Conservation (phyloP, 2,329 filamentous ascomycete species). For the Neopestalotiopsis clavispora region DNA sequence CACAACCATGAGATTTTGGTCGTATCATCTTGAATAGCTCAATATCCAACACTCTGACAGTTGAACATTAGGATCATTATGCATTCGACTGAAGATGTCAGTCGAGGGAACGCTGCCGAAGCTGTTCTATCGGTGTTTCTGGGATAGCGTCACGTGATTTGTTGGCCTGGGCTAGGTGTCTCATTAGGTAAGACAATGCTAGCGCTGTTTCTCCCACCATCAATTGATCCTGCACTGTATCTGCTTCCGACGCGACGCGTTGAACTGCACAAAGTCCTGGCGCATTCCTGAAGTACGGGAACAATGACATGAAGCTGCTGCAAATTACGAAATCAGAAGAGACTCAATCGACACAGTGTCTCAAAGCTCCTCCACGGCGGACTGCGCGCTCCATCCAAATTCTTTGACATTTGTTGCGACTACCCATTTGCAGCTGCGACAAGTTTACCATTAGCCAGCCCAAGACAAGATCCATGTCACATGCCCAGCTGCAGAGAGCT, state of each 20-base stretch:
- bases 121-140: not conserved
- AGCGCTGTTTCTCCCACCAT: not conserved
- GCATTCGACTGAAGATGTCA: not conserved
- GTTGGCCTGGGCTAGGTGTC: not conserved
- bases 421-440: slow-evolving; percentile 7
- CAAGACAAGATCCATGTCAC: slow-evolving; percentile 12
- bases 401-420: slow-evolving; percentile 11
- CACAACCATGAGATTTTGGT: not conserved
- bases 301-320: slow-evolving; percentile 4
- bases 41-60: no score
- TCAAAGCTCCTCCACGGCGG: not conserved
- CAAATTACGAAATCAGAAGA: not conserved
- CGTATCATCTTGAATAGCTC: no score
- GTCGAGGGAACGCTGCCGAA: not conserved
- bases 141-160: not conserved
- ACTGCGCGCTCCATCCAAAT: not conserved
- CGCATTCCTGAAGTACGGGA: slow-evolving; percentile 5
- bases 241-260: slow-evolving; percentile 3
- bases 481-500: slow-evolving; percentile 9
- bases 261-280: not conserved
- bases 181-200: not conserved
- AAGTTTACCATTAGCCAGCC: not conserved
- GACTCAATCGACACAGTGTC: not conserved
- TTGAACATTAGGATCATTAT: not conserved
- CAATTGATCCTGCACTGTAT: no score